Base-by-base conservation (phyloP, 345 rosid genomes). In the Camelina sativa region DNA sequence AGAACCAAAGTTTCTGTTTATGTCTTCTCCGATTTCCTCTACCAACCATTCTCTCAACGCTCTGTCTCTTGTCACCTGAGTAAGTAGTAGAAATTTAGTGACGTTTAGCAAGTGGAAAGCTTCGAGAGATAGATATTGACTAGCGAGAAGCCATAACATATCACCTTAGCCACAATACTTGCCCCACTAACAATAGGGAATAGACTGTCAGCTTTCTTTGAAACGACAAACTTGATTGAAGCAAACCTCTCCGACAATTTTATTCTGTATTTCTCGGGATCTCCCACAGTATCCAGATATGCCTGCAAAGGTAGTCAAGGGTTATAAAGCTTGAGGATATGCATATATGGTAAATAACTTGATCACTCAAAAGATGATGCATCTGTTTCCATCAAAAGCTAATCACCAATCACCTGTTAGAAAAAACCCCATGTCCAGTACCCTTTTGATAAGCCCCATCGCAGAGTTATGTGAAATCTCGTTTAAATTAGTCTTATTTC, bases 131-230 rank as follows among this genome's bases (percentile, higher is more conserved):
- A 46, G 23, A 59, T 59, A 52, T 19, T 12, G 44, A 44, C 50
- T 59, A 52, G 25, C 8, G 44, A 44, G 61, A 66, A 48, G 51
- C 35, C 28, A 43, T 15, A 12, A 74, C 62, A 34, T 62, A 58
- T 72, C 77, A 95, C 99, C 97, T 95, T 95, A n/a, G 98, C 99
- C 13, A 86, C 97, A 80, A 95, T 95, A 80, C 97, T 90, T 46
- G 99, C 99, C 63, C 98, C 97, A 74, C 98, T 92, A 34, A 92
- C 99, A 59, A 92, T 86, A 44, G 99, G 98, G 82, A 82, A 92
- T 17, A 95, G 86, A 82, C 98, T 92, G 73, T 92, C 99, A 66
- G 99, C 98, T 86, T 95, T 90, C 90, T 95, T 95, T 44, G 98
- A 80, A 79, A 92, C 99, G 17, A 89, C 91, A 79, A 92, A 87